phyloP scores from a whole-genome alignment of 345 rosid genomes.

The Gossypium raimondii region DNA sequence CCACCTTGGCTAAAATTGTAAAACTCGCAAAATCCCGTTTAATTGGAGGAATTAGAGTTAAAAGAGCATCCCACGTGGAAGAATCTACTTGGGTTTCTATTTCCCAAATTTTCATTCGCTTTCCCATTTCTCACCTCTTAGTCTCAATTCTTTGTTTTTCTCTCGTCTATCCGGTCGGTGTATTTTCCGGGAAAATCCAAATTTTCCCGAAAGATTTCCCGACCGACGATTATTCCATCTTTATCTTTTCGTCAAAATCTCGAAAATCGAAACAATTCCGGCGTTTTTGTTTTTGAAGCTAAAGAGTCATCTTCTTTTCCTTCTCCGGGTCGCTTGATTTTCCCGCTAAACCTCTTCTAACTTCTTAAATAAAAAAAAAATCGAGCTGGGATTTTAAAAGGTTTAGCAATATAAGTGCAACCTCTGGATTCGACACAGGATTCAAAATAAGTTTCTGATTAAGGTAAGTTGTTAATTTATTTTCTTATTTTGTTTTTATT shows the following conservation, averaged over 20 bases:
- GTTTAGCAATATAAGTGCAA: background rate
- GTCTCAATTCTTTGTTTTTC: conserved; percentile 13
- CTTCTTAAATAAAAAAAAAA: background rate
- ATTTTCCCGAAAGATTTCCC: conserved; percentile 33
- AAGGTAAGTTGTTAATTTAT: background rate
- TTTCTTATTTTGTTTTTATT: background rate
- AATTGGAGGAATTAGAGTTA: conserved; percentile 27
- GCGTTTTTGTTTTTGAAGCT: background rate
- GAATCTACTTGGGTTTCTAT: conserved; percentile 19
- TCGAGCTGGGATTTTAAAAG: background rate
- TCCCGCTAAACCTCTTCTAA: background rate
- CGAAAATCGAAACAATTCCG: background rate
- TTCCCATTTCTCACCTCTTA: conserved; percentile 15
- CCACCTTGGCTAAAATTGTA: background rate
- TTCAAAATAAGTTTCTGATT: conserved; percentile 2
- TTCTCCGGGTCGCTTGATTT: background rate
- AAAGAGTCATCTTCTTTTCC: background rate
- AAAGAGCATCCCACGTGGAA: conserved; percentile 28
- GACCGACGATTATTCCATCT: conserved; percentile 12
- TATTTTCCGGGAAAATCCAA: conserved; percentile 29
- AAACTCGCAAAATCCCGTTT: conserved; percentile 19
- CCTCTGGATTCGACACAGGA: background rate
- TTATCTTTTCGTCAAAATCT: conserved; percentile 1
- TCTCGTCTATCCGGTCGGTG: conserved; percentile 32
- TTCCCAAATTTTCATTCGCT: background rate